A percentile compares a stretch with the other conserved stretches of the same genome.
These are phyloP conservation scores for Nothophytophthora sp. DNA, from an alignment of 352 stramenopile species.

Conservation along the genomic window DNA sequence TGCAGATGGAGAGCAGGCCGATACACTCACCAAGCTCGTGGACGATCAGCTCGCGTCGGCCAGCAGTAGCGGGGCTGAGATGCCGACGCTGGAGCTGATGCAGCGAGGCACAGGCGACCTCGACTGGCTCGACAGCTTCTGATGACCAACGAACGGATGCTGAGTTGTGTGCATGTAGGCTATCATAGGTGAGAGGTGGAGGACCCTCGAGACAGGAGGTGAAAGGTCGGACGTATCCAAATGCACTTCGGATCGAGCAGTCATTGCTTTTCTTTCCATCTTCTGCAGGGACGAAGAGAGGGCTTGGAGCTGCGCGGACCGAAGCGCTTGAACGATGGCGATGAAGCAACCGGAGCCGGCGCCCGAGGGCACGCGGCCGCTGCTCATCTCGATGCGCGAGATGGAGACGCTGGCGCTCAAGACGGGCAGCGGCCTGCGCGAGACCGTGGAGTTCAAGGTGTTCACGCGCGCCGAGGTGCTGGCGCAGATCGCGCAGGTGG, in stretches of 20 bases:
- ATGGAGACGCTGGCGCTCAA: conserved; percentile 84
- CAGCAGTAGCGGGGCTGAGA: conserved; percentile 22
- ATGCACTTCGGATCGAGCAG: conserved; percentile 9
- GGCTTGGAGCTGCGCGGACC: not conserved
- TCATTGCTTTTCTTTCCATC: conserved; percentile 16
- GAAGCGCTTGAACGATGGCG: conserved; percentile 3
- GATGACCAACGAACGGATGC: no score
- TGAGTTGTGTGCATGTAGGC: not conserved
- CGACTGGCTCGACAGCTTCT: conserved; percentile 86
- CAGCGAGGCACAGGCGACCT: conserved; percentile 47
- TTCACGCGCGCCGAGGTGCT: conserved; percentile 73
- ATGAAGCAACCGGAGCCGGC: conserved; percentile 47
- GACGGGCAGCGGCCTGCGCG: conserved; percentile 71
- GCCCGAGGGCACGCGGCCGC: conserved; percentile 66
- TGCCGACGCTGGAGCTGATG: conserved; percentile 61
- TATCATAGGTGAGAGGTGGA: conserved; percentile 10
- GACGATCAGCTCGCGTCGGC: conserved; percentile 48
- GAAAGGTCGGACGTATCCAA: conserved; percentile 31
- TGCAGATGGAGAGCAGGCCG: conserved; percentile 37
- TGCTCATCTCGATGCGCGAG: conserved; percentile 89
- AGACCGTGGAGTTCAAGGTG: conserved; percentile 73
- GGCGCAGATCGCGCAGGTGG: conserved; percentile 72
- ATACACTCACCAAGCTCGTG: conserved; percentile 56
- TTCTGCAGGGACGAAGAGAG: not conserved
- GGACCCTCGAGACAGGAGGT: not conserved